Evolutionary conservation across 257 asterid genomes (phyloP), one percentile per base, ranked within the genome.

Genomic region (Galeopsis tetrahit): DNA sequence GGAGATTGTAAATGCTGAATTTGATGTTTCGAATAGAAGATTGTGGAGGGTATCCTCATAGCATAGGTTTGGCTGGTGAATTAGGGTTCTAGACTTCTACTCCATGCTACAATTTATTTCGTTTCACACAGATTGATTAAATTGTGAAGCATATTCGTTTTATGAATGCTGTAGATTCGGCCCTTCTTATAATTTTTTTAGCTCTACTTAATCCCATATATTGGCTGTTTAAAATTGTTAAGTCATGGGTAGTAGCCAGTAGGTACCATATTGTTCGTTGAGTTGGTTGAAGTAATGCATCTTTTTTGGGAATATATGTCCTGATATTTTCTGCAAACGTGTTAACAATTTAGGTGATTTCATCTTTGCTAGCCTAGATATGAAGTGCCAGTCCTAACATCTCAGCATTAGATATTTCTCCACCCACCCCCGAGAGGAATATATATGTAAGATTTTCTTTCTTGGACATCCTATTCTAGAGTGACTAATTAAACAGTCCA

Each of bases 41-140:
- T 17, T 65, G 21, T 40, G 46, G 3, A 13, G 6, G 2, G 38
- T 32, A 44, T 13, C 48, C 13, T 17, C 3, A 43, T 31, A 5
- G 33, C 58, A 31, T 42, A 6, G 7, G 6, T 43, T 65, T 65
- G 14, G 39, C 15, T 32, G 33, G 6, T 42, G 53, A 31, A 31
- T 14, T 35, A 15, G 69, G 36, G 21, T 62, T 64, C 53, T 64
- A 15, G 69, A 14, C 10, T 62, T 64, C 53, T 64, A 28, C 10
- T 40, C 3, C 28, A 44, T 63, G 35, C 17, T 4, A 7, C 4
- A 21, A 4, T 39, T 31, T 44, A 15, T 63, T 52, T 40, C 38
- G 10, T 10, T 44, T 42, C 39, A 63, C 5, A 21, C 7, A 2
- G 10, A 2, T 21, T 35, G 35, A 40, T 42, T 64, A 9, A 5